Conservation (phyloP, 2,329 filamentous ascomycete species). For the Alternaria ventricosa region DNA sequence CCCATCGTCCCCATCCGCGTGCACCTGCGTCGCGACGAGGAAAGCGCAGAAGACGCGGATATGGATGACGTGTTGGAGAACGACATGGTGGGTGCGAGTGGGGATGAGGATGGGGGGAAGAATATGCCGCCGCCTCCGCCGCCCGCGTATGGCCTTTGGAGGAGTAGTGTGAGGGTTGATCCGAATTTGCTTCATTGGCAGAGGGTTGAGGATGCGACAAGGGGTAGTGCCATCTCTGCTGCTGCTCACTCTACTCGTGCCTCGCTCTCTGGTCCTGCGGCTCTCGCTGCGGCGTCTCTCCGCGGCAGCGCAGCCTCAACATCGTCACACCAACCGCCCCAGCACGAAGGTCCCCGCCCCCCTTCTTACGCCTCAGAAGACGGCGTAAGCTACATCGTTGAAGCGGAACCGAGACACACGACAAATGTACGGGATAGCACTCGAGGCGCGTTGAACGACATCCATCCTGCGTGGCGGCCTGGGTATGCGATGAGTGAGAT, state of each 20-base stretch:
- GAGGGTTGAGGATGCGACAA: constrained; percentile 53
- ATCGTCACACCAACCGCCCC: background rate
- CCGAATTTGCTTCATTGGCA: constrained; percentile 84
- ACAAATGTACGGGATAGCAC: constrained; percentile 10
- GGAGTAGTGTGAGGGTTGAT: constrained; percentile 80
- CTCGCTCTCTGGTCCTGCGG: background rate
- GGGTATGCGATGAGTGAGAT: constrained; percentile 42
- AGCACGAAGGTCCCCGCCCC: constrained; percentile 58
- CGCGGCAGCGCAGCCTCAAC: background rate
- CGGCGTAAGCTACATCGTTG: constrained; percentile 74
- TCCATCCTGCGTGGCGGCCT: constrained; percentile 48
- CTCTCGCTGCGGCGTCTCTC: background rate
- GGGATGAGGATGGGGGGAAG: constrained; percentile 30
- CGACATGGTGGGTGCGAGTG: constrained; percentile 10
- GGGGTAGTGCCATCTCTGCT: constrained; percentile 9
- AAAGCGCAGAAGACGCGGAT: constrained; percentile 60
- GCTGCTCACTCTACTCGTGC: constrained; percentile 5
- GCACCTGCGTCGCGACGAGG: constrained; percentile 75
- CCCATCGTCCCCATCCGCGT: constrained; percentile 78
- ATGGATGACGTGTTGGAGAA: constrained; percentile 58
- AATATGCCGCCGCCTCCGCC: constrained; percentile 55
- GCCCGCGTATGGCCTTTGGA: constrained; percentile 85
- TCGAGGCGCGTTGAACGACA: constrained; percentile 38
- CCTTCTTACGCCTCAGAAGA: constrained; percentile 80
- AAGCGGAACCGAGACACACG: constrained; percentile 60